Base-by-base conservation (phyloP, 148 eudicot species). In the Vaccinium myrtillus region DNA sequence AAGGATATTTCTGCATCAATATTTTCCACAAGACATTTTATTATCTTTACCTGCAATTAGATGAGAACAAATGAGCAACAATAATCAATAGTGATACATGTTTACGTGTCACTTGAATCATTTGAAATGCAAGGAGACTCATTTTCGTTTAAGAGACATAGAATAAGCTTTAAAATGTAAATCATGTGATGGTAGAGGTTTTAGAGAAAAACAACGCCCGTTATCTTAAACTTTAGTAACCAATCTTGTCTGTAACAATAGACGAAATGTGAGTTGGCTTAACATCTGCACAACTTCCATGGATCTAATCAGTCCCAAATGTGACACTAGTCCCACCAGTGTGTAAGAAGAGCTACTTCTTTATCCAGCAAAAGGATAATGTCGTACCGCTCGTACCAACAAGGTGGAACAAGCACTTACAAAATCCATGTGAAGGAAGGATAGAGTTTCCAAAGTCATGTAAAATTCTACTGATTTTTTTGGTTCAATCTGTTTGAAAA, bases 1-100 rank as follows among this genome's bases (percentile, higher is more conserved):
- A 94, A 94, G 27, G 98, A 94, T 87, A 94, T 93, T 89, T 94
- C 98, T 61, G 93, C 95, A 77, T 92, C 94, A 86, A 93, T 91
- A 81, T 93, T 92, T 73, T 91, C 93, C 85, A 93, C 96, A 77
- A 93, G 93, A 83, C 96, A 93, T 86, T 93, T 93, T 65, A 93
- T 90, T 78, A 93, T 81, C 92, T 93, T 93, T 63, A 93, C 96
- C 94, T 93, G 88, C 56, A 90, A 77, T 71, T 23, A 81, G 75
- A 83, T 84, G 30, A 81, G 32, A 81, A 83, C 2, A 79, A 76
- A n/a, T 9, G 32, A 30, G 27, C 12, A 54, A 48, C 3, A 48
- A 54, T 12, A 67, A 71, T 23, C 32, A 82, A 50, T 10, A 53
- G 53, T 32, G 36, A 30, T 19, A 39, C 21, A 48, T 19, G 49